Conservation (phyloP, 352 stramenopile genomes). For the Saprolegnia parasitica region DNA sequence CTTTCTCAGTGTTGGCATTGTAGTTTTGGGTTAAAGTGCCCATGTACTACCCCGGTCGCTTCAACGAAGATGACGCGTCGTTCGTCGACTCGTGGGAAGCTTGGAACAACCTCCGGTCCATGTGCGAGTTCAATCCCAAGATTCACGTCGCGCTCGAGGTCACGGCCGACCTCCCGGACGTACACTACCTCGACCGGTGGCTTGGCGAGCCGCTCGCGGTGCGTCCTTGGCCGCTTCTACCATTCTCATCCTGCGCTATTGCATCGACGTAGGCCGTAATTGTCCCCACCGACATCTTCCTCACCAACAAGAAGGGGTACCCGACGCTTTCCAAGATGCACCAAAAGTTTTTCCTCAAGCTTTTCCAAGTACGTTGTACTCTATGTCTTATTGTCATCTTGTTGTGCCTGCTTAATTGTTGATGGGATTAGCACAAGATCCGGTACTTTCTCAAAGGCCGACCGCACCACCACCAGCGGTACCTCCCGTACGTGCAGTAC, state of each 20-base stretch:
- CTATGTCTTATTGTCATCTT: background rate
- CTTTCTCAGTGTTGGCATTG: background rate
- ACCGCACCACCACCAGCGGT: constrained; percentile 56
- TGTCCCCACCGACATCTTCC: constrained; percentile 88
- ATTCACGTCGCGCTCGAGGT: constrained; percentile 83
- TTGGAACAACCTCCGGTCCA: constrained; percentile 77
- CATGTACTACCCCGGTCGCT: constrained; percentile 40
- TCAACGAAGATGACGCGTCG: constrained; percentile 34
- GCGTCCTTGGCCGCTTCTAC: constrained; percentile 10
- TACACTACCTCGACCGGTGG: constrained; percentile 74
- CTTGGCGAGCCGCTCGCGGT: constrained; percentile 79
- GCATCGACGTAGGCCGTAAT: constrained; percentile 73
- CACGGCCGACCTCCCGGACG: constrained; percentile 65
- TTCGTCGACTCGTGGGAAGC: constrained; percentile 41
- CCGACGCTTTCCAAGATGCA: constrained; percentile 91
- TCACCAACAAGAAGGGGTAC: constrained; percentile 95
- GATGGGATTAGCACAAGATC: constrained; percentile 44
- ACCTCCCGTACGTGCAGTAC: constrained; percentile 92
- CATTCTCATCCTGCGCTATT: background rate
- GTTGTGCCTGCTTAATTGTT: too few relatives aligned
- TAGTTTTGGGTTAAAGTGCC: constrained; percentile 85
- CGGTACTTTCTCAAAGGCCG: constrained; percentile 85
- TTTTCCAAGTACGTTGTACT: constrained; percentile 40
- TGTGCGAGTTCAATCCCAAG: constrained; percentile 81
- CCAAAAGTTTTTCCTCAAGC: constrained; percentile 73